phyloP scores from a whole-genome alignment of 2,329 filamentous ascomycete genomes.

The Metarhizium album region DNA sequence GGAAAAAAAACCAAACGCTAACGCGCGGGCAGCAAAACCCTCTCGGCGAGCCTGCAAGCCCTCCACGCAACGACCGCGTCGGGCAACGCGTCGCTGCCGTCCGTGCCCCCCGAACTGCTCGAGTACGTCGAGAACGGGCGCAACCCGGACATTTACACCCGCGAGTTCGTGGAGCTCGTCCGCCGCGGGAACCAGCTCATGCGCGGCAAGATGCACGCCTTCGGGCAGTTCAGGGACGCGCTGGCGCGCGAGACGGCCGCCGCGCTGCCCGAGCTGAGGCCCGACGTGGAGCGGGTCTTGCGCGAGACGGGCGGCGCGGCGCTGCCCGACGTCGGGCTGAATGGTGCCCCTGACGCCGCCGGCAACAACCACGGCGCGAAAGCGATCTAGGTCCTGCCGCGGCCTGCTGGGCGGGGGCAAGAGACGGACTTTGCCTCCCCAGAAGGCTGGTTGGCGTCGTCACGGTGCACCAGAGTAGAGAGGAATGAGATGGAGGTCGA shows the following conservation, averaged over 20 bases:
- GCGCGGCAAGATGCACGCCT: constrained; percentile 53
- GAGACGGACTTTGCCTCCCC: too few relatives aligned
- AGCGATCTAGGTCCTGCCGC: too few relatives aligned
- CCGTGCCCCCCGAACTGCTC: constrained; percentile 51
- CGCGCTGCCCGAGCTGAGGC: constrained; percentile 48
- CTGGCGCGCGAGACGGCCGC: constrained; percentile 46
- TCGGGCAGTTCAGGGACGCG: constrained; percentile 49
- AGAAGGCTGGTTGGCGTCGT: too few relatives aligned
- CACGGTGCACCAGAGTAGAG: too few relatives aligned
- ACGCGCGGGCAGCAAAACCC: constrained; percentile 22
- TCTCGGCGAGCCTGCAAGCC: constrained; percentile 27
- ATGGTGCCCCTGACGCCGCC: not conserved
- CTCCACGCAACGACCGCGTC: constrained; percentile 31
- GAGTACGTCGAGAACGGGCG: constrained; percentile 61
- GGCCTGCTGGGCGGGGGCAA: too few relatives aligned
- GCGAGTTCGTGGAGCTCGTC: constrained; percentile 62
- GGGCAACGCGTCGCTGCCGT: constrained; percentile 31
- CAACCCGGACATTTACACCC: constrained; percentile 64
- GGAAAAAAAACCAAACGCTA: not conserved
- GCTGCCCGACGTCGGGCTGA: not conserved
- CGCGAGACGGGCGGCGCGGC: constrained; percentile 30
- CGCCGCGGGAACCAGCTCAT: constrained; percentile 55
- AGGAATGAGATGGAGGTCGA: too few relatives aligned
- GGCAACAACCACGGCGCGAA: too few relatives aligned
- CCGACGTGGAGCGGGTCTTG: constrained; percentile 41